Percentiles rank a stretch among this genome's conserved stretches.
Conservation (phyloP, 2,329 filamentous ascomycete species). For the Xylaria sp. region DNA sequence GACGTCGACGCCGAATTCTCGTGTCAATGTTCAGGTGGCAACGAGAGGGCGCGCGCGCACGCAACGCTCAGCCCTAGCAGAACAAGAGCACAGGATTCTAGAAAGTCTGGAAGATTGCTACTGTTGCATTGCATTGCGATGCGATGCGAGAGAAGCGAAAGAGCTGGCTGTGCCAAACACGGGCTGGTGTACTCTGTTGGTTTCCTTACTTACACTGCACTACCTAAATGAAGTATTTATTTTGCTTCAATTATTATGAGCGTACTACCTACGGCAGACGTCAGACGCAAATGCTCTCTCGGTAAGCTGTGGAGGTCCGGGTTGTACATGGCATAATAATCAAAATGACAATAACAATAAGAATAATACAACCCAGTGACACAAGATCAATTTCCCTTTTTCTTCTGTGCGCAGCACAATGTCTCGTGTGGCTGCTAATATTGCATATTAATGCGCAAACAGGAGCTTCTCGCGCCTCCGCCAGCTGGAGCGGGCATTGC, state of each 20-base stretch:
- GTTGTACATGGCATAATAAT: constrained; percentile 14
- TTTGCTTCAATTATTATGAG: background rate
- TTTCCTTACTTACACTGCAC: no score
- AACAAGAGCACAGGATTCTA: constrained; percentile 5
- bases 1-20: background rate
- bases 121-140: constrained; percentile 16
- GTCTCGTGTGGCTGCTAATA: constrained; percentile 39
- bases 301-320: constrained; percentile 36
- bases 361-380: constrained; percentile 30
- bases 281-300: constrained; percentile 37
- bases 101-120: constrained; percentile 13
- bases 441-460: constrained; percentile 37
- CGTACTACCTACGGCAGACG: constrained; percentile 16
- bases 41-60: constrained; percentile 4
- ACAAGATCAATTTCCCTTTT: constrained; percentile 38
- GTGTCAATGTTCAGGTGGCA: background rate
- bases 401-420: constrained; percentile 36
- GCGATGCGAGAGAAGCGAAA: background rate
- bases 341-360: background rate
- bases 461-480: constrained; percentile 14
- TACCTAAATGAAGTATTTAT: no score
- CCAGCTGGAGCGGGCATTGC: constrained; percentile 19
- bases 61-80: constrained; percentile 29
- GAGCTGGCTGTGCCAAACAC: background rate
- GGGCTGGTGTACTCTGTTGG: background rate